Conservation (phyloP, 495 filamentous ascomycete species). For the Aspergillus indologenus region DNA sequence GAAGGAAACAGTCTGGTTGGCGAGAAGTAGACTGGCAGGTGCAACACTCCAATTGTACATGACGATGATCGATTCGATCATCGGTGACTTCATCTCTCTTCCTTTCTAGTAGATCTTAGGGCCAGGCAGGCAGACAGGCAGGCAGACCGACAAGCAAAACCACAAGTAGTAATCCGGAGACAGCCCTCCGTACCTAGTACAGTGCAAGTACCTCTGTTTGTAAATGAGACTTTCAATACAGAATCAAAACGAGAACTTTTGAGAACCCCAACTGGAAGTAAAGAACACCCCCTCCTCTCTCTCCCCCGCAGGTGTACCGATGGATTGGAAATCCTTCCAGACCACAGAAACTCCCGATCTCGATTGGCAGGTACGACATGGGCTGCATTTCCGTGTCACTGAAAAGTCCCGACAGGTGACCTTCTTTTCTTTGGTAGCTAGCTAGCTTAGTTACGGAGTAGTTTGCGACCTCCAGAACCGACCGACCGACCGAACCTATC, state of each 20-base stretch:
- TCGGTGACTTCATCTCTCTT: background rate
- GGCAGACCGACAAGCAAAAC: background rate
- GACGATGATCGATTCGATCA: no score
- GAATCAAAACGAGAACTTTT: background rate
- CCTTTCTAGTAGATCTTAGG: background rate
- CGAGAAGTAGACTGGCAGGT: background rate
- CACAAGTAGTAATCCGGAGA: background rate
- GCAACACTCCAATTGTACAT: constrained; percentile 2
- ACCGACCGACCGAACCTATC: background rate
- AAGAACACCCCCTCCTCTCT: background rate
- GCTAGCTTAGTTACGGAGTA: no score
- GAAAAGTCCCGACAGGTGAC: background rate
- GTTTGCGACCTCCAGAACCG: no score
- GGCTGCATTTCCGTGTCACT: background rate
- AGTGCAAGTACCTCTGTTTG: constrained; percentile 2
- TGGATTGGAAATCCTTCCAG: background rate
- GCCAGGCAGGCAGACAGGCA: background rate
- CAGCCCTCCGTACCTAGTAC: background rate
- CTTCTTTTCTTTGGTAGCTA: background rate
- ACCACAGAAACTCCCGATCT: background rate
- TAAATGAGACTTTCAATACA: constrained; percentile 5
- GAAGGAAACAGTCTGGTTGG: background rate
- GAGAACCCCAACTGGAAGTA: background rate
- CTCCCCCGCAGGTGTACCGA: constrained; percentile 1
- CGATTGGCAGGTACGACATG: background rate